Conservation (phyloP, 257 asterid genomes). For the Ocimum tenuiflorum region DNA sequence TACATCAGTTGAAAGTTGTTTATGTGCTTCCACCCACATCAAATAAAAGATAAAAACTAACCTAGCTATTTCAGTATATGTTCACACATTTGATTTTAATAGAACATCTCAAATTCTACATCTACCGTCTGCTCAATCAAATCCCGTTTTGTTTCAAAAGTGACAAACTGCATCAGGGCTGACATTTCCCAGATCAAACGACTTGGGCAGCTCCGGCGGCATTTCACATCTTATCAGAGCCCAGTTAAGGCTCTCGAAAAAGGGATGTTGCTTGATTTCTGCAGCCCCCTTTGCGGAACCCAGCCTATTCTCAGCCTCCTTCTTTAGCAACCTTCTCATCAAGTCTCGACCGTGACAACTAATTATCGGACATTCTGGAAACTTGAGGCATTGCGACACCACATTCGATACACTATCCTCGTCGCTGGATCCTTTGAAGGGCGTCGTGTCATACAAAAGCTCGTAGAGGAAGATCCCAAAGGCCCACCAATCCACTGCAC, state of each 20-base stretch:
- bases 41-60: background rate
- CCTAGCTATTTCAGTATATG: conserved; percentile 9
- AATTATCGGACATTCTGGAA: conserved; percentile 53
- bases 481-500: conserved; percentile 57
- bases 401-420: conserved; percentile 72
- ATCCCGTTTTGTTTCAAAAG: conserved; percentile 20
- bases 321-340: conserved; percentile 40
- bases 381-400: conserved; percentile 51
- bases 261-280: conserved; percentile 38
- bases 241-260: conserved; percentile 76
- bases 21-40: conserved; percentile 15
- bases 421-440: conserved; percentile 58
- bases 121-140: conserved; percentile 24
- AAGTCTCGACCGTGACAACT: conserved; percentile 61
- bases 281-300: background rate
- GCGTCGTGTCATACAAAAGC: conserved; percentile 71
- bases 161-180: conserved; percentile 7
- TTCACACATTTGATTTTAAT: conserved; percentile 11
- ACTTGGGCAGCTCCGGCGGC: conserved; percentile 70
- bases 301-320: conserved; percentile 45
- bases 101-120: conserved; percentile 47
- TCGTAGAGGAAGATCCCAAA: conserved; percentile 67
- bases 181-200: conserved; percentile 34
- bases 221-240: conserved; percentile 62
- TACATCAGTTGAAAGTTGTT: too few relatives aligned